Conservation (phyloP, 1,284 basidiomycete species). For the Paramarasmius palmivorus region DNA sequence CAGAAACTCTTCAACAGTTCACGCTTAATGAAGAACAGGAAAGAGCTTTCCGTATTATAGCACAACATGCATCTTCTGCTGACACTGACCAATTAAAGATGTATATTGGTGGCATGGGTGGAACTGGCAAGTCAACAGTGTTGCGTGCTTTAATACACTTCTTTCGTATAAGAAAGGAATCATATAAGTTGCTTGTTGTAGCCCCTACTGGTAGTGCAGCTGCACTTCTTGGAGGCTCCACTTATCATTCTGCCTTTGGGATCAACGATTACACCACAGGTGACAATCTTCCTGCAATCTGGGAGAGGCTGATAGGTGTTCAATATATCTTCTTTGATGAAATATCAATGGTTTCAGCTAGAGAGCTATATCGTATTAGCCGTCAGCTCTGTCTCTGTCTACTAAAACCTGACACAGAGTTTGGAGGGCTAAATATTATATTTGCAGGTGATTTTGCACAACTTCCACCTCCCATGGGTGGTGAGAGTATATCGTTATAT, state of each 20-base stretch:
- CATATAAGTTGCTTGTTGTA: too few relatives aligned
- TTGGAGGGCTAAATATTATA: too few relatives aligned
- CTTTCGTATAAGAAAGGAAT: too few relatives aligned
- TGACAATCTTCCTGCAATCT: background rate
- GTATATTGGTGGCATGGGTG: too few relatives aligned
- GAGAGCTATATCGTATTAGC: background rate
- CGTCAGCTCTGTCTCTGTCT: background rate
- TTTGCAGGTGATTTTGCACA: conserved; percentile 29
- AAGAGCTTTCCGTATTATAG: too few relatives aligned
- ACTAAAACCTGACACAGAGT: background rate
- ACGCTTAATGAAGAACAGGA: conserved; percentile 26
- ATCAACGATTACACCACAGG: conserved; percentile 14
- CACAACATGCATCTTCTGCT: too few relatives aligned
- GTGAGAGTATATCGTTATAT: background rate
- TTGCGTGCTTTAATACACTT: too few relatives aligned
- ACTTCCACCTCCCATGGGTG: conserved; percentile 15
- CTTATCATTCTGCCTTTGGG: conserved; percentile 29
- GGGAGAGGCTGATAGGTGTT: background rate
- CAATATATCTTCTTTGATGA: background rate
- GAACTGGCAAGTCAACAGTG: too few relatives aligned
- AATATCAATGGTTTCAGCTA: too few relatives aligned
- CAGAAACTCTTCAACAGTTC: conserved; percentile 14
- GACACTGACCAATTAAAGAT: too few relatives aligned
- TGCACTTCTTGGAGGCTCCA: conserved; percentile 27
- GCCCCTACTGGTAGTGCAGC: conserved; percentile 34